Percentiles rank a stretch among this genome's conserved stretches.
These are phyloP conservation scores for Lasiosphaeria ovina DNA, from an alignment of 495 filamentous ascomycete genomes.

Conservation along the genomic window DNA sequence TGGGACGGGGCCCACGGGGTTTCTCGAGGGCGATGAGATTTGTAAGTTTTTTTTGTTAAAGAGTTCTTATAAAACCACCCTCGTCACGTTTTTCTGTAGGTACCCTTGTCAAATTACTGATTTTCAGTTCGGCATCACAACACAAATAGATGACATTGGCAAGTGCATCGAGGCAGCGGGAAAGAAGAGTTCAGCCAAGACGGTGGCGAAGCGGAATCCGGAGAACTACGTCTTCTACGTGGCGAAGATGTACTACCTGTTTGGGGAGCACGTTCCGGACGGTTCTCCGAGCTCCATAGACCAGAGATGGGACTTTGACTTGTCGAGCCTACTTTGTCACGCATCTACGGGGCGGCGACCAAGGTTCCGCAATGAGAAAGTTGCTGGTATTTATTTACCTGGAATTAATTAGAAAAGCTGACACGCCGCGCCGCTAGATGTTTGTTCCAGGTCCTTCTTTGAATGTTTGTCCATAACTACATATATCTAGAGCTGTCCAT, in stretches of 20 bases:
- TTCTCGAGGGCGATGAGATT: too few species aligned
- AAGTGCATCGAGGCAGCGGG: neutral
- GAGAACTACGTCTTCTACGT: conserved; percentile 18
- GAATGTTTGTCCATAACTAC: neutral
- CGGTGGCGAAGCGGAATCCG: conserved; percentile 2
- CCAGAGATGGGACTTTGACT: neutral
- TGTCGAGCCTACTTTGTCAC: neutral
- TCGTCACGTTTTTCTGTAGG: too few species aligned
- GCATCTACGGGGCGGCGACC: neutral
- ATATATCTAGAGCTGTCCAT: neutral
- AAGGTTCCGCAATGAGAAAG: neutral
- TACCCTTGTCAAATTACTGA: too few species aligned
- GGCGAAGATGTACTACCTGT: conserved; percentile 15
- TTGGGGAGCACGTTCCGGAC: neutral
- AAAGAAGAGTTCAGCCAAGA: neutral
- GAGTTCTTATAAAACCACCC: too few species aligned
- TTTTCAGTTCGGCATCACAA: neutral
- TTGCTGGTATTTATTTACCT: neutral
- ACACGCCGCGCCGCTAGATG: neutral
- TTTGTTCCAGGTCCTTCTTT: neutral
- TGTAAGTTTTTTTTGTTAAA: too few species aligned
- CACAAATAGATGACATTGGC: neutral
- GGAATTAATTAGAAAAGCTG: neutral
- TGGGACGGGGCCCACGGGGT: too few species aligned
- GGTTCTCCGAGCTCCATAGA: neutral